Evolutionary conservation across 148 eudicot species (phyloP).

Genomic region (Camellia sinensis): DNA sequence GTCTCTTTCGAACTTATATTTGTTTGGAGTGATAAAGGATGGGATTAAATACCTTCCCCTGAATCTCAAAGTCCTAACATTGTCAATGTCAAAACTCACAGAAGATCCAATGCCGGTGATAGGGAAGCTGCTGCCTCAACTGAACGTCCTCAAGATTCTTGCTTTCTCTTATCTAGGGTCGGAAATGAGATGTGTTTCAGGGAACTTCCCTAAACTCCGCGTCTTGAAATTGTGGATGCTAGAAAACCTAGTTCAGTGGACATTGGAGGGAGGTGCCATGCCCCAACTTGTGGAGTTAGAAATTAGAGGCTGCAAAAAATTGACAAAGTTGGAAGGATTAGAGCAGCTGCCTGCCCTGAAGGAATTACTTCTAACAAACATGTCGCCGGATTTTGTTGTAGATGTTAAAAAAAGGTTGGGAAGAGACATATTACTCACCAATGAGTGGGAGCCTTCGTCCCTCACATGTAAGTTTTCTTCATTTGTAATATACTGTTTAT

Average conservation of each 20-base stretch:
- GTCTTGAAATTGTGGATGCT: no score
- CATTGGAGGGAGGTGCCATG: neutral
- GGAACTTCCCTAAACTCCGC: neutral
- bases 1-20: conserved; percentile 5
- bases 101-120: neutral
- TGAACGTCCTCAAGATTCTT: neutral
- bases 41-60: neutral
- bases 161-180: neutral
- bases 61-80: neutral
- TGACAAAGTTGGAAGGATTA: neutral
- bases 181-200: neutral
- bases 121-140: neutral
- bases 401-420: neutral
- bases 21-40: neutral
- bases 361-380: neutral
- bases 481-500: no score
- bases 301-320: neutral
- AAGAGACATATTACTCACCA: neutral
- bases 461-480: neutral
- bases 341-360: neutral
- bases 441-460: neutral
- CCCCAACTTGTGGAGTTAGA: neutral
- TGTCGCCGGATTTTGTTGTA: neutral
- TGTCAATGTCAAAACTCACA: neutral
- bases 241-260: neutral